Evolutionary conservation across 2,329 filamentous ascomycete species (phyloP), one percentile per base, ranked within the genome.

Genomic region (Aotearoamyces nothofagi): DNA sequence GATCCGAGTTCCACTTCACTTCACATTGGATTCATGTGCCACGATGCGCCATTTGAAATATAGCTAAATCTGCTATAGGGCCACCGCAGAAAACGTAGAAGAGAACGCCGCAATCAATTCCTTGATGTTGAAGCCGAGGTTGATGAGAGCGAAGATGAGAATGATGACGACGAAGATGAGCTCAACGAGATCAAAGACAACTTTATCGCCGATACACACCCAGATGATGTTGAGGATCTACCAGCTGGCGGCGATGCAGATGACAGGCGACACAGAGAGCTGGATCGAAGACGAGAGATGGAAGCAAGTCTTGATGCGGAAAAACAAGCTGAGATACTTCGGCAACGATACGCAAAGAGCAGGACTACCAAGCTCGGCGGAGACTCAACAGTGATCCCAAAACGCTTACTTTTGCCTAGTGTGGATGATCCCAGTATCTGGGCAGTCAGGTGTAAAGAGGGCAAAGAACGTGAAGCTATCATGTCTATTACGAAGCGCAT

Each of bases 41-140:
- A n/a, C n/a, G n/a, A n/a, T n/a, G n/a, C n/a, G n/a, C n/a, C n/a
- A n/a, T n/a, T n/a, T n/a, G n/a, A n/a, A n/a, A 31, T 23, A 19
- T 25, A 15, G 17, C 28, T 33, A 31, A 33, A 15, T 22, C 5
- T 4, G 17, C 7, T 24, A 16, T 42, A 75, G 66, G 66, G 64
- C 33, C 71, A 82, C 47, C 80, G 81, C 32, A 70, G 78, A 44
- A 96, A 96, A 55, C 79, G 86, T 33, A 57, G 65, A 47, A 77
- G 75, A 52, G 73, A 79, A 39, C 68, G 69, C 39, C 72, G 82
- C 38, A 81, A 82, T 43, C 76, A 78, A 46, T 94, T 94, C 70
- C 75, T 98, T 57, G 90, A 98, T 72, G 82, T 87, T 47, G 90
- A 98, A 63, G 90, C 90, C 52, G 90, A 94, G 57, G 90, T 98